These are phyloP conservation scores for Penicillium sp. DNA, from an alignment of 2,329 filamentous ascomycete species.

Conservation along the genomic window DNA sequence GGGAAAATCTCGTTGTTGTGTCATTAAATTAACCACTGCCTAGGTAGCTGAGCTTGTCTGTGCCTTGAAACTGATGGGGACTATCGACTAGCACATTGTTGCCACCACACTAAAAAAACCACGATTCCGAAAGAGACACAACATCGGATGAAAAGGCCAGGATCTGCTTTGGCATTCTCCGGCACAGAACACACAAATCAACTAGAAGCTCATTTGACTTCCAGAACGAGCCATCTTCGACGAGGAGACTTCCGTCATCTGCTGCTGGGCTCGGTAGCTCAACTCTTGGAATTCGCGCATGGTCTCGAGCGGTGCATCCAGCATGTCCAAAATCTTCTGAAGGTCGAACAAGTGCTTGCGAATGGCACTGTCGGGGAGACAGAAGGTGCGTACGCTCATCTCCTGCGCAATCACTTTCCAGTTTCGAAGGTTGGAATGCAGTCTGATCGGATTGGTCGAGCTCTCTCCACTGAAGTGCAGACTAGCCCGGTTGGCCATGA, in stretches of 20 bases:
- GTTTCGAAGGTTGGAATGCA: constrained; percentile 48
- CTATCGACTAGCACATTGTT: not conserved
- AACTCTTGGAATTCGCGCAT: constrained; percentile 42
- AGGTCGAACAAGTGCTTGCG: constrained; percentile 51
- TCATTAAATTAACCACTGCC: too few species aligned
- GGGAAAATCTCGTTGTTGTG: not conserved
- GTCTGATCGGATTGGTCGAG: constrained; percentile 38
- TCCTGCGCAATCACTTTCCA: constrained; percentile 50
- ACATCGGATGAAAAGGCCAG: not conserved
- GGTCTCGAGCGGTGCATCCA: constrained; percentile 43
- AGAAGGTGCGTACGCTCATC: constrained; percentile 52
- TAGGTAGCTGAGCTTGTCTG: too few species aligned
- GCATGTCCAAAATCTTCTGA: constrained; percentile 50
- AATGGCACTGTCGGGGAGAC: constrained; percentile 49
- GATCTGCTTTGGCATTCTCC: not conserved
- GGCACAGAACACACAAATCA: not conserved
- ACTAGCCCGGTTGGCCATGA: constrained; percentile 46
- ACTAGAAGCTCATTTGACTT: not conserved
- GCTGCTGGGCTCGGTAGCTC: constrained; percentile 31
- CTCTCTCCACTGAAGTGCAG: constrained; percentile 48
- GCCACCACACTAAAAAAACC: not conserved
- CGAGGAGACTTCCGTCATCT: constrained; percentile 35
- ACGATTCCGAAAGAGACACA: not conserved
- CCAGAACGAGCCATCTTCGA: constrained; percentile 18
- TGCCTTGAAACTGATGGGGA: not conserved